Base-by-base conservation (phyloP, 495 filamentous ascomycete genomes). In the Talaromyces ruber region DNA sequence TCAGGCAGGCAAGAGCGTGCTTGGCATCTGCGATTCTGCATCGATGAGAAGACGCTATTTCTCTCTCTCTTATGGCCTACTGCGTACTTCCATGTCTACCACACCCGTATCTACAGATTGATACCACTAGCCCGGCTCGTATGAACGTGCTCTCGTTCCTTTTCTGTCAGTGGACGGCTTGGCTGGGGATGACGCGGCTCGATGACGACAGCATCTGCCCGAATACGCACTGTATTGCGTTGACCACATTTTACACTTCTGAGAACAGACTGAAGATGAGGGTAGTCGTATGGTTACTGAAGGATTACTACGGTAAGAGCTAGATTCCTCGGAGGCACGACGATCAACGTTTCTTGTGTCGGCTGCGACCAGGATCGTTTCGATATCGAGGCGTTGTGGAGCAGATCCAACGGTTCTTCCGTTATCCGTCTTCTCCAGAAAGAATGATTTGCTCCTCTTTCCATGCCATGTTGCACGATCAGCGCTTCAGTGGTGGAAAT, bases 171-270 rank as follows among this genome's bases (percentile, higher is more conserved):
- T 47, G 43, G 43, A 21, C 43, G 18, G 43, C 43, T 21, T 21
- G 18, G 43, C 43, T 18, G 18, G 55, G n/a, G 55, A 58, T 58
- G 55, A 58, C 55, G 55, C 55, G 55, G 55, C 55, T 58, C 29
- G 55, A 16, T 58, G 55, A 58, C 55, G 55, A 58, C 29, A 18
- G 4, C 21, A 56, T 39, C 34, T 39, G 34, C 34, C 34, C 4
- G 34, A 37, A 39, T 16, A 39, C 34, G 34, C 34, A 39, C 34
- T 39, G 34, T 4, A 14, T 39, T 39, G 34, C 34, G 34, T 39
- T 39, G 16, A 47, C 43, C 18, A 21, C 43, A 8, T 12, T 6
- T 22, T 9, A 47, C n/a, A 45, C 39, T 3, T 45, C 39, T 18
- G 43, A 47, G 43, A 39, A 39, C 34, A 39, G 34, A 39, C 16